A percentile compares a stretch with the other conserved stretches of the same genome.
These are phyloP conservation scores for Colletotrichum sp. DNA, from an alignment of 2,329 filamentous ascomycete species.

Conservation along the genomic window DNA sequence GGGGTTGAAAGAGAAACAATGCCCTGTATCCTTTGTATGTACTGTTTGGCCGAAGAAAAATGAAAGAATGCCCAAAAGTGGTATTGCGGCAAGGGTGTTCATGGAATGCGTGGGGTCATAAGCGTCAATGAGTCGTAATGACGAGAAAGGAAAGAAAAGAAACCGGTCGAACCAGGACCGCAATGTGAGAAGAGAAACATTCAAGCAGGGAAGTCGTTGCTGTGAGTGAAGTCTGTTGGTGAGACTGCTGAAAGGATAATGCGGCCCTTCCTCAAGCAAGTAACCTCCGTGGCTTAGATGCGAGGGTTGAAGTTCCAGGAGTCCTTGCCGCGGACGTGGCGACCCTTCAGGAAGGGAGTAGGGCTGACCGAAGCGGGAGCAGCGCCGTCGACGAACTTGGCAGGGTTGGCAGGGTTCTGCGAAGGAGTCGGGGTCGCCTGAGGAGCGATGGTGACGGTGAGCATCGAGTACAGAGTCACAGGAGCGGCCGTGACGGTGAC, in stretches of 20 bases:
- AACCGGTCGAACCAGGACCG: not conserved
- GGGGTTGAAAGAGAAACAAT: slow-evolving; percentile 2
- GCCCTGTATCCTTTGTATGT: slow-evolving; percentile 3
- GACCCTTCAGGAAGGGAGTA: slow-evolving; percentile 17
- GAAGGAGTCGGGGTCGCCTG: slow-evolving; percentile 39
- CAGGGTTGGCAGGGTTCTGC: slow-evolving; percentile 44
- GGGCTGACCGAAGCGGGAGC: slow-evolving; percentile 10
- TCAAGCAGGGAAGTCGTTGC: not conserved
- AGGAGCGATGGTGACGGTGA: slow-evolving; percentile 43
- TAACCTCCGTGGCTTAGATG: not conserved
- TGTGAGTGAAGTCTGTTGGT: not conserved
- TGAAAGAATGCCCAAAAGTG: not conserved
- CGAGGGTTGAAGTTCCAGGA: slow-evolving; percentile 16
- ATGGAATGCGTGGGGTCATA: not conserved
- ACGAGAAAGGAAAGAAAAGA: not conserved
- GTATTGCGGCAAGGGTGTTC: not conserved
- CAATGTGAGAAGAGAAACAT: not conserved
- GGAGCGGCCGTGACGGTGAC: slow-evolving; percentile 23
- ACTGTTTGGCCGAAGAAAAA: slow-evolving; percentile 6
- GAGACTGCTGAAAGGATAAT: not conserved
- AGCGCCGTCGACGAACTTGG: slow-evolving; percentile 36
- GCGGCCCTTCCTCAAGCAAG: not conserved
- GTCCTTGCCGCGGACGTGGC: slow-evolving; percentile 12
- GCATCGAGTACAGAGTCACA: slow-evolving; percentile 19
- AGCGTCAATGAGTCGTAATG: not conserved